Evolutionary conservation across 1,139 yeast genomes (phyloP), one percentile per base, ranked within the genome.

Genomic region (Diutina scorzettiae): DNA sequence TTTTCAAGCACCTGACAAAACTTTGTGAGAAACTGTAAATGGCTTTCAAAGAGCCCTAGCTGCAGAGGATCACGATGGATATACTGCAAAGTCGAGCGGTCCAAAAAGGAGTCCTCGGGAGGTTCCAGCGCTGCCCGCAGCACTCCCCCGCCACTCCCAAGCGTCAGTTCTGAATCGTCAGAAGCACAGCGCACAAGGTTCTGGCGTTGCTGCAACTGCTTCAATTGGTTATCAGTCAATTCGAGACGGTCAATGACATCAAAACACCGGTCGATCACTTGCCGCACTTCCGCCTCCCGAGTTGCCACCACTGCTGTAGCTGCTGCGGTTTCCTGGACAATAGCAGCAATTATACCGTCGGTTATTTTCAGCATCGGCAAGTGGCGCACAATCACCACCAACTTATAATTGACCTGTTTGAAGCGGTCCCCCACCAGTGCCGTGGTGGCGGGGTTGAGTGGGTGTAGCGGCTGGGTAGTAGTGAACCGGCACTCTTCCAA

Each of bases 281-380:
- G 49, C 16, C 50, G 49, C 48, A 68, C 58, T 41, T 48, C 51
- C 3, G 45, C 44, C 39, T 51, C 54, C 39, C 74, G 49, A n/a
- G 43, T 42, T 4, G 47, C 49, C 1, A 63, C 45, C 44, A 63
- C 67, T 2, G 44, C 46, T 30, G 59, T 58, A 37, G 61, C 58
- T 17, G 42, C 47, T 5, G 56, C 58, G 12, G 62, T 58, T 43
- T 59, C 67, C 14, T 44, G 46, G 45, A 54, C 57, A 1, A 69
- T 43, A 1, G 46, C 48, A 3, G 51, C 32, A 1, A 66, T 43
- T 2, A 62, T 45, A 0, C 63, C 67, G 11, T 53, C 53, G 2
- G 66, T 59, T n/a, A 69, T 56, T 45, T 64, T 67, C 16, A 72
- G 59, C 21, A 66, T 48, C 43, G 61, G 64, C 32, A 69, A 53